Conservation (phyloP, 1,284 basidiomycete species). For the Ustilago shanxiensis region DNA sequence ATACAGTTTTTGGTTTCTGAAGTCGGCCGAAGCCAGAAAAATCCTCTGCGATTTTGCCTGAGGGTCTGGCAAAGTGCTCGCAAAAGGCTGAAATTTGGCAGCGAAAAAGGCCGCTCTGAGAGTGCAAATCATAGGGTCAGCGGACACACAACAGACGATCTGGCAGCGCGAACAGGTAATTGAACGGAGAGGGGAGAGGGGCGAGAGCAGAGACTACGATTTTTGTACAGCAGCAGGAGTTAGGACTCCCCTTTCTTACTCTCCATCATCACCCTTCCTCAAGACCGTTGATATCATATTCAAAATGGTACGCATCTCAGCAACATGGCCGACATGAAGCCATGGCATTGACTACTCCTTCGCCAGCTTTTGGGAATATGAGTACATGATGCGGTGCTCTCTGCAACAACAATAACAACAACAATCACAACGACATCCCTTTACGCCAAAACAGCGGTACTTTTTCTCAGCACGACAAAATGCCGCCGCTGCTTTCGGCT, state of each 20-base stretch:
- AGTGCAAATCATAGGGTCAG: too few relatives aligned
- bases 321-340: constrained; percentile 24
- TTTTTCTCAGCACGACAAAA: constrained; percentile 30
- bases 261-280: constrained; percentile 43
- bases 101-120: too few relatives aligned
- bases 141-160: too few relatives aligned
- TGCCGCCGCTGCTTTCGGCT: constrained; percentile 25
- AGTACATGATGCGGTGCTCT: constrained; percentile 37
- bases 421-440: too few relatives aligned
- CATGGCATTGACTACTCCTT: constrained; percentile 5
- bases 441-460: constrained; percentile 26
- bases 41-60: too few relatives aligned
- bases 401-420: constrained; percentile 6
- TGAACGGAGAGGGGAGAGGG: background rate
- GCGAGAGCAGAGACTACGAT: background rate
- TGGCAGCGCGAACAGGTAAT: too few relatives aligned
- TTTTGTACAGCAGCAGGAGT: background rate
- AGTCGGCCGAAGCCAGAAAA: too few relatives aligned
- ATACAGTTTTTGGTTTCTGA: too few relatives aligned
- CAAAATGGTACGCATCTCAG: constrained; percentile 62
- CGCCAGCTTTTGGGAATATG: constrained; percentile 5
- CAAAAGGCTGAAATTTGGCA: too few relatives aligned
- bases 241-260: background rate
- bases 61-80: too few relatives aligned
- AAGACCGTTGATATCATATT: constrained; percentile 50